Conservation (phyloP, 345 rosid species). For the Arabis hirsuta region DNA sequence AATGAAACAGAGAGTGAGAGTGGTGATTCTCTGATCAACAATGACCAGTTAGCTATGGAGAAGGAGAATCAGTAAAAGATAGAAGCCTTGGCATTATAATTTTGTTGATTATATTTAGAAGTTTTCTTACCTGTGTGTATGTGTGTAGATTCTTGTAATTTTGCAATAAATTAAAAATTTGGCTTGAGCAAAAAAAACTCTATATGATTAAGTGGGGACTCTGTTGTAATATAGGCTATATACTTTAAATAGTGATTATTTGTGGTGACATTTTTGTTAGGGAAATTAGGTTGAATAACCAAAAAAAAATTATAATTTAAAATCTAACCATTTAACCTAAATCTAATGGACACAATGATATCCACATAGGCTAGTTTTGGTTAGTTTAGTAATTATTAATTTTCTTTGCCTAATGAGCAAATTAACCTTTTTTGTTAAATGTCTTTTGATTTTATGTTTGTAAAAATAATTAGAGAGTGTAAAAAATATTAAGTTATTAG, state of each 20-base stretch:
- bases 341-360: no score
- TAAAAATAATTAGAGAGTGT: not conserved
- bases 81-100: constrained; percentile 25
- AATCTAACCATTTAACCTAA: no score
- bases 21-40: constrained; percentile 57
- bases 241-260: constrained; percentile 4
- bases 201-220: constrained; percentile 4
- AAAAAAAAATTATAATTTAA: no score
- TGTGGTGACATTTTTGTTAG: not conserved
- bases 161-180: constrained; percentile 25
- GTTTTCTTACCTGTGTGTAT: constrained; percentile 18
- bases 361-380: no score
- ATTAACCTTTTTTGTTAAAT: not conserved
- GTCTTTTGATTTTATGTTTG: not conserved
- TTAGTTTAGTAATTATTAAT: no score
- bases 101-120: constrained; percentile 27
- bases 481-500: no score
- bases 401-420: no score
- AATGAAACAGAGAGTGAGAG: constrained; percentile 74
- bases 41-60: constrained; percentile 45
- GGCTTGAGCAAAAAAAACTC: constrained; percentile 1
- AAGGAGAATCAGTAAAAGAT: constrained; percentile 27
- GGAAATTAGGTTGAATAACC: no score
- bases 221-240: constrained; percentile 20
- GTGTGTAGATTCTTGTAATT: constrained; percentile 31